Conservation (phyloP, 1,284 basidiomycete genomes). For the Polyporus tsugae region DNA sequence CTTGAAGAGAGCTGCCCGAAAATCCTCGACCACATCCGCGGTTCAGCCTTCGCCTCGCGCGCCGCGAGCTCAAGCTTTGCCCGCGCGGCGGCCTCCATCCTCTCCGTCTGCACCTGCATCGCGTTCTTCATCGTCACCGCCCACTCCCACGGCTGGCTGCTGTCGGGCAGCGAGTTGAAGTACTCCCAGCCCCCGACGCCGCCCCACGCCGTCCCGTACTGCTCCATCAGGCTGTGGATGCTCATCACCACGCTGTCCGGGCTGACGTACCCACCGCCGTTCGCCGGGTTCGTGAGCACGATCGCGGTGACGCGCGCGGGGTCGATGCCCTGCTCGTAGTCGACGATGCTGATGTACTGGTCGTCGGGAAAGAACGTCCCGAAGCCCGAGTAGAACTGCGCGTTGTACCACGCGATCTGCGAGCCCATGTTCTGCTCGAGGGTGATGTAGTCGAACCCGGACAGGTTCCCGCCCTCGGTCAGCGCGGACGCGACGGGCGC, state of each 20-base stretch:
- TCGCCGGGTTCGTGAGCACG: slow-evolving; percentile 23
- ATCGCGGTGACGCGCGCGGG: slow-evolving; percentile 21
- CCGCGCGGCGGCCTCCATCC: slow-evolving; percentile 19
- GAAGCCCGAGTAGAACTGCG: slow-evolving; percentile 29
- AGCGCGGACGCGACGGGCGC: slow-evolving; percentile 26
- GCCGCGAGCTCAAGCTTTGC: slow-evolving; percentile 15
- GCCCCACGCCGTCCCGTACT: slow-evolving; percentile 25
- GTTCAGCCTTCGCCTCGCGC: slow-evolving; percentile 14
- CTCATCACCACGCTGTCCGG: slow-evolving; percentile 20
- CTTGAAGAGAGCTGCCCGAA: slow-evolving; percentile 7
- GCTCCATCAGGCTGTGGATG: slow-evolving; percentile 21
- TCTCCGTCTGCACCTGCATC: slow-evolving; percentile 22
- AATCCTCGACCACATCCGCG: slow-evolving; percentile 10
- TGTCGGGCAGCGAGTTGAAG: slow-evolving; percentile 24
- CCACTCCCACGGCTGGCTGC: slow-evolving; percentile 23
- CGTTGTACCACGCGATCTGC: slow-evolving; percentile 23
- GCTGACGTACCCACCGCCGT: slow-evolving; percentile 20
- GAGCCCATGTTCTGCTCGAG: slow-evolving; percentile 19
- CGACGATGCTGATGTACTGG: slow-evolving; percentile 22
- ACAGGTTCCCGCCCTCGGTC: slow-evolving; percentile 27
- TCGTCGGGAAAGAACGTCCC: slow-evolving; percentile 24
- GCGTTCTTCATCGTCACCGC: slow-evolving; percentile 22
- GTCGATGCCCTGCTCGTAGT: slow-evolving; percentile 23
- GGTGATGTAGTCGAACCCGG: slow-evolving; percentile 26
- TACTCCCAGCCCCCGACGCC: slow-evolving; percentile 27